Conservation (phyloP, 148 eudicot species). For the Fallopia convolvulus region DNA sequence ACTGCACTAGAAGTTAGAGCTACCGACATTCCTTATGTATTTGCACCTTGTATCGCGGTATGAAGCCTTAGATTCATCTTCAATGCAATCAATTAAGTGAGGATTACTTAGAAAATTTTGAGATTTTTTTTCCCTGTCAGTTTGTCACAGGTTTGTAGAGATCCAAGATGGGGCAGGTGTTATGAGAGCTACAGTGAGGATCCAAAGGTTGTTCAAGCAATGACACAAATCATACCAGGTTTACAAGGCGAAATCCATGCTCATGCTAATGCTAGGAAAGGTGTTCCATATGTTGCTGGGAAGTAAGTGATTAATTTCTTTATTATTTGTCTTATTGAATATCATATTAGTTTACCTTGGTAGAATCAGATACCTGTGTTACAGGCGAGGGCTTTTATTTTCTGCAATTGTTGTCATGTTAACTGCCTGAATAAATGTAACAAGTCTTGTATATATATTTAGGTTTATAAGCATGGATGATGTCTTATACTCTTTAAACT, state of each 20-base stretch:
- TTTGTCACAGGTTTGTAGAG: conserved; percentile 43
- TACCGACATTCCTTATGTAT: conserved; percentile 66
- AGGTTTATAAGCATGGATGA: no score
- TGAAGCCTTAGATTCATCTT: not conserved
- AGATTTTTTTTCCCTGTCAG: no score
- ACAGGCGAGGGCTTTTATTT: no score
- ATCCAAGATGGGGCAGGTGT: conserved; percentile 64
- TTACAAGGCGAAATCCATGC: conserved; percentile 48
- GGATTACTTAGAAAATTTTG: not conserved
- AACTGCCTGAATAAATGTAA: no score
- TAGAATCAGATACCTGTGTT: not conserved
- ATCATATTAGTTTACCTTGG: not conserved
- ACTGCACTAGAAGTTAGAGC: conserved; percentile 81
- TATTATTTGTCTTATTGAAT: not conserved
- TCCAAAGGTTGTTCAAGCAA: conserved; percentile 33
- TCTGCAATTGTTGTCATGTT: no score
- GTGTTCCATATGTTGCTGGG: conserved; percentile 47
- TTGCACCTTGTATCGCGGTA: conserved; percentile 86
- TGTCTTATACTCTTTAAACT: no score
- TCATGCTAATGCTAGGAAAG: conserved; percentile 31
- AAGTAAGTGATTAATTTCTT: conserved; percentile 26
- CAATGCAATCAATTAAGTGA: not conserved
- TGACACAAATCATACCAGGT: conserved; percentile 49
- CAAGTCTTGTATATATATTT: no score
- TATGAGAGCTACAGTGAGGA: conserved; percentile 55